A percentile compares a stretch with the other conserved stretches of the same genome.
phyloP scores from a whole-genome alignment of 2,329 filamentous ascomycete genomes.

The Calonectria hawksworthii region DNA sequence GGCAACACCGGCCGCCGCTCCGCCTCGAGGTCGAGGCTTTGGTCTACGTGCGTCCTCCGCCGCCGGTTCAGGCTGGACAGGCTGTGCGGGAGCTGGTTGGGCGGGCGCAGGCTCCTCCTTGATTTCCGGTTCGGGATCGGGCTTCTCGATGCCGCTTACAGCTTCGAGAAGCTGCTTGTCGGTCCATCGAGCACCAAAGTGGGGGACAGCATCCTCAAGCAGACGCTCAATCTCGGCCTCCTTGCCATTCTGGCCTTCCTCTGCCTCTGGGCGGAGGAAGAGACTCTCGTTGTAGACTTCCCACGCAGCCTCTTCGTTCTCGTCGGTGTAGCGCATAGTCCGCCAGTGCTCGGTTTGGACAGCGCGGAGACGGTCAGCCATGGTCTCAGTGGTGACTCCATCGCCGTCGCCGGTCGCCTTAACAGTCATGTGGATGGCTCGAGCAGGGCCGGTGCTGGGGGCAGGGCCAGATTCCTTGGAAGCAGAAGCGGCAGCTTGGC shows the following conservation, averaged over 20 bases:
- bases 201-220: conserved; percentile 55
- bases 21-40: conserved; percentile 44
- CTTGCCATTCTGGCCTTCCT: conserved; percentile 35
- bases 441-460: conserved; percentile 66
- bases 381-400: conserved; percentile 76
- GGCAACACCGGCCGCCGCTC: conserved; percentile 40
- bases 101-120: conserved; percentile 47
- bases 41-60: conserved; percentile 47
- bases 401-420: conserved; percentile 81
- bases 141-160: conserved; percentile 59
- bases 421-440: conserved; percentile 88
- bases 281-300: conserved; percentile 81
- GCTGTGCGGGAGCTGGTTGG: conserved; percentile 34
- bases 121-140: conserved; percentile 43
- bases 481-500: conserved; percentile 56
- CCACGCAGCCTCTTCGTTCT: conserved; percentile 83
- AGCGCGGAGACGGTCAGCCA: conserved; percentile 79
- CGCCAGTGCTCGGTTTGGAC: conserved; percentile 90
- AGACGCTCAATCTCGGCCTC: conserved; percentile 29
- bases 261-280: conserved; percentile 52
- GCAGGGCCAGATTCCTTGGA: conserved; percentile 53
- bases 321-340: conserved; percentile 83
- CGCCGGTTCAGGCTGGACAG: conserved; percentile 29
- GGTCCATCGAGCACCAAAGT: conserved; percentile 58
- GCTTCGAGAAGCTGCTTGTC: conserved; percentile 61